A percentile compares a stretch with the other conserved stretches of the same genome.
These are phyloP conservation scores for Aureobasidium namibiae DNA, from an alignment of 2,329 filamentous ascomycete genomes.

Conservation along the genomic window DNA sequence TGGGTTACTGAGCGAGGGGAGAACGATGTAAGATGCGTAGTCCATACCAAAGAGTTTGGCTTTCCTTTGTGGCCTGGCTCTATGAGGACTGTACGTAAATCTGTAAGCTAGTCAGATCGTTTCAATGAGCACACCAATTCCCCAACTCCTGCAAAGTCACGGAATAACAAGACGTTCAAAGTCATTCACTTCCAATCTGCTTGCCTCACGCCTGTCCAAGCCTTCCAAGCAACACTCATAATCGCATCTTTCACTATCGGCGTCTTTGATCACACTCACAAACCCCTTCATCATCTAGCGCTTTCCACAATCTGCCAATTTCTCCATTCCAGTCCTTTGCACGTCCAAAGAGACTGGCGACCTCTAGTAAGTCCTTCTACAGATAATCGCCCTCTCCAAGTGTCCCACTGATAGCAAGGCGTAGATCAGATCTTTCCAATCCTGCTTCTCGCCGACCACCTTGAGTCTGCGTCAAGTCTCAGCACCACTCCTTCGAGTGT, in stretches of 20 bases:
- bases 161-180: too few relatives aligned
- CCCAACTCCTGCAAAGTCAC: too few relatives aligned
- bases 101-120: neutral
- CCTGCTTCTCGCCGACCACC: neutral
- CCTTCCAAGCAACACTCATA: too few relatives aligned
- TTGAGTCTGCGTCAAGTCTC: neutral
- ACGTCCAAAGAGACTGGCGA: neutral
- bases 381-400: neutral
- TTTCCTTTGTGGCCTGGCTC: neutral
- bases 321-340: too few relatives aligned
- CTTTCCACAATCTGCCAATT: too few relatives aligned
- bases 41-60: neutral
- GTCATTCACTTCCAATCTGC: too few relatives aligned
- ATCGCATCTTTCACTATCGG: too few relatives aligned
- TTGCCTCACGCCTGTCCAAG: too few relatives aligned
- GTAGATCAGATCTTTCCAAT: neutral
- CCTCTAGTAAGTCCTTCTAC: neutral
- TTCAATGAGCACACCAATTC: neutral
- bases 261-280: neutral
- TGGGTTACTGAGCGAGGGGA: constrained; percentile 10
- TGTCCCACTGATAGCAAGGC: neutral
- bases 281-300: too few relatives aligned
- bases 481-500: neutral
- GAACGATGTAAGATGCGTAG: constrained; percentile 3
- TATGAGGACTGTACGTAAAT: neutral